Conservation (phyloP, 1,284 basidiomycete genomes). For the Veloboletus limbatus region DNA sequence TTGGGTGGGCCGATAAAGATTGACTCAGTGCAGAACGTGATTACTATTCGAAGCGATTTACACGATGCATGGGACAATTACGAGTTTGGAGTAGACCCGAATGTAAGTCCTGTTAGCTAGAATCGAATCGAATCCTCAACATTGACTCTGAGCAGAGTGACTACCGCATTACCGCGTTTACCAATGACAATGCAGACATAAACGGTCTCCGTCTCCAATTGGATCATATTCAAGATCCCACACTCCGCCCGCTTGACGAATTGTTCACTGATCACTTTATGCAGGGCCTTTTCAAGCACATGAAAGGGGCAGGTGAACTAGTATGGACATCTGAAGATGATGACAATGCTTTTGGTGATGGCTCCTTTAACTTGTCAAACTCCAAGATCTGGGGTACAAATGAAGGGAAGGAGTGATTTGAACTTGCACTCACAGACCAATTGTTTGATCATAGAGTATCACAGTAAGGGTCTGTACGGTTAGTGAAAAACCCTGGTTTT, state of each 20-base stretch:
- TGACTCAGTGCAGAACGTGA: conserved; percentile 22
- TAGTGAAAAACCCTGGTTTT: too few species aligned
- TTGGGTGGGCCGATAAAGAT: conserved; percentile 1
- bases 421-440: conserved; percentile 10
- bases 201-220: conserved; percentile 18
- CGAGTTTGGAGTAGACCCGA: conserved; percentile 23
- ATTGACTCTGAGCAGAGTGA: conserved; percentile 11
- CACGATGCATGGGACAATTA: conserved; percentile 22
- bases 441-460: conserved; percentile 3
- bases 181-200: conserved; percentile 15
- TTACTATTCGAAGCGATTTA: conserved; percentile 19
- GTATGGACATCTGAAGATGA: conserved; percentile 16
- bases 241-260: conserved; percentile 23
- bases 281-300: conserved; percentile 25
- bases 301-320: conserved; percentile 22
- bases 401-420: conserved; percentile 21
- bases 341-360: not conserved
- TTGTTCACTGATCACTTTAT: conserved; percentile 26
- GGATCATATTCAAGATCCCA: conserved; percentile 24
- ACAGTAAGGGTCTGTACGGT: too few species aligned
- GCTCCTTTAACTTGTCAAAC: conserved; percentile 14
- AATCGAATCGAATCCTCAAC: too few species aligned
- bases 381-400: conserved; percentile 16
- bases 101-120: conserved; percentile 14
- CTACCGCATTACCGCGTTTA: conserved; percentile 22